Conservation (phyloP, 2,329 filamentous ascomycete species). For the Cladosporium sp. region DNA sequence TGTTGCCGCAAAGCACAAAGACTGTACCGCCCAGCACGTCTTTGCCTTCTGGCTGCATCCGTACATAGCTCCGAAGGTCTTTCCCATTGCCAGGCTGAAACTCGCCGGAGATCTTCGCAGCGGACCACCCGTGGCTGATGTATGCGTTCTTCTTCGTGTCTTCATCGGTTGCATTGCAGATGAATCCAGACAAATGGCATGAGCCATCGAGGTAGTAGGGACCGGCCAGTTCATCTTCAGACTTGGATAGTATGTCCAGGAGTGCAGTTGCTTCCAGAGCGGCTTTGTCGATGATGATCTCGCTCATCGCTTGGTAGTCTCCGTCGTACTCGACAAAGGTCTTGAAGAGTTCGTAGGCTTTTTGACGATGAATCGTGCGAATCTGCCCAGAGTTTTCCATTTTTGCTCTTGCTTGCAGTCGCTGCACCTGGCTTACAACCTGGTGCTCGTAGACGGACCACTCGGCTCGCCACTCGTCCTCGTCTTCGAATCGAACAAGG, state of each 20-base stretch:
- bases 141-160: conserved; percentile 36
- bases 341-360: conserved; percentile 29
- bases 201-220: conserved; percentile 41
- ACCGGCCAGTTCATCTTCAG: conserved; percentile 34
- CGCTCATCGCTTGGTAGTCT: conserved; percentile 32
- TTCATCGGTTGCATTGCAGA: conserved; percentile 39
- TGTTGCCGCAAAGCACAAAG: conserved; percentile 34
- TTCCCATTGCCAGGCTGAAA: conserved; percentile 25
- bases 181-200: conserved; percentile 40
- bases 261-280: conserved; percentile 31
- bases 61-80: conserved; percentile 33
- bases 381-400: conserved; percentile 23
- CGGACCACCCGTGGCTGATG: conserved; percentile 40
- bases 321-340: conserved; percentile 31
- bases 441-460: conserved; percentile 25
- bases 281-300: conserved; percentile 28
- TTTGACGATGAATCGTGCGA: conserved; percentile 25
- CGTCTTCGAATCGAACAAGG: conserved; percentile 26
- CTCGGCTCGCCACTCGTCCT: conserved; percentile 24
- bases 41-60: conserved; percentile 34
- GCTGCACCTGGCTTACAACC: conserved; percentile 26
- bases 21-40: conserved; percentile 33
- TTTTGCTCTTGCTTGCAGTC: conserved; percentile 21
- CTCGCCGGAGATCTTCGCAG: conserved; percentile 30
- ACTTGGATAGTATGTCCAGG: conserved; percentile 34